These are phyloP conservation scores for Yamagishiella unicocca DNA, from an alignment of 139 green algal genomes.

Conservation along the genomic window DNA sequence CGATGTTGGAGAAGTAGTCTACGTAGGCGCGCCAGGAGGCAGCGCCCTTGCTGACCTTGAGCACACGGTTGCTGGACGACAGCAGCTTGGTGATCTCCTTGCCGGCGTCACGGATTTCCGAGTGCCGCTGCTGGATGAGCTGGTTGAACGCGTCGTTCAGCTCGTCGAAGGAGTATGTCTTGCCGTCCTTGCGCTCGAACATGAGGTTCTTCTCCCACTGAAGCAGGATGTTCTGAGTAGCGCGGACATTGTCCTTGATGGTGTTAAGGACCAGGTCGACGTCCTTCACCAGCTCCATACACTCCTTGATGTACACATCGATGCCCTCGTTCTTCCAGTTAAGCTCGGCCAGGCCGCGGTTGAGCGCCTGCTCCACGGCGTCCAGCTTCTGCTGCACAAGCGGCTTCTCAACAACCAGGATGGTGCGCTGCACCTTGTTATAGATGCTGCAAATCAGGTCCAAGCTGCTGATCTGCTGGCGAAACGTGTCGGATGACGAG, in stretches of 20 bases:
- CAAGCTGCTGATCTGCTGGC: constrained; percentile 84
- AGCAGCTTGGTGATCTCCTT: constrained; percentile 90
- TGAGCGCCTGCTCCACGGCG: constrained; percentile 71
- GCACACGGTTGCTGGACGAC: constrained; percentile 76
- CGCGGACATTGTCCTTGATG: constrained; percentile 87
- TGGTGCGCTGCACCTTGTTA: constrained; percentile 85
- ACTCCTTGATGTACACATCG: constrained; percentile 86
- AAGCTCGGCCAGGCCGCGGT: constrained; percentile 72
- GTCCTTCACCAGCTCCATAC: constrained; percentile 81
- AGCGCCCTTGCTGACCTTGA: constrained; percentile 84
- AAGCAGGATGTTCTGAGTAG: constrained; percentile 69
- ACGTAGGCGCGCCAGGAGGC: constrained; percentile 85
- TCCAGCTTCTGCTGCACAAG: constrained; percentile 87
- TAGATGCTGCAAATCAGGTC: constrained; percentile 86
- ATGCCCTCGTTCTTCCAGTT: constrained; percentile 87
- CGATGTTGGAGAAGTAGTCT: constrained; percentile 86
- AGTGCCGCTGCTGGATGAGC: constrained; percentile 69
- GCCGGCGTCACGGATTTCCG: constrained; percentile 79
- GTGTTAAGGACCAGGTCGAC: constrained; percentile 77
- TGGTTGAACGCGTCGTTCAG: constrained; percentile 70
- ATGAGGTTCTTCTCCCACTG: constrained; percentile 81
- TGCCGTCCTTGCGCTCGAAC: constrained; percentile 90
- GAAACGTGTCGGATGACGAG: constrained; percentile 77
- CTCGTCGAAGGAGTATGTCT: constrained; percentile 85
- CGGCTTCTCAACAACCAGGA: constrained; percentile 86